These are phyloP conservation scores for Clonostachys rosea DNA, from an alignment of 2,329 filamentous ascomycete species.

Conservation along the genomic window DNA sequence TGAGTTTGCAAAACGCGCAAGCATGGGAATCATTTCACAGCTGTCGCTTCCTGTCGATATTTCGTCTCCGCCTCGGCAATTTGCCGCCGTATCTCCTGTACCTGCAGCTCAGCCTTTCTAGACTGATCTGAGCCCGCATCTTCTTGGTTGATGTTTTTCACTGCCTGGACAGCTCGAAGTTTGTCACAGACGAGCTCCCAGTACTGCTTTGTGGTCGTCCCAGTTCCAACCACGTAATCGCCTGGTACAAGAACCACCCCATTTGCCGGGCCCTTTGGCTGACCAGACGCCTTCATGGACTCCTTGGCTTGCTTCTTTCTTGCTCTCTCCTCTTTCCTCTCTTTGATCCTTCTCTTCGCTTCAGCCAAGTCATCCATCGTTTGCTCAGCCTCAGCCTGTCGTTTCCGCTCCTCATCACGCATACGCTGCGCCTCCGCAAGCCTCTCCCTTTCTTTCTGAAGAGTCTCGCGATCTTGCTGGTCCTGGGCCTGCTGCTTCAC, in stretches of 20 bases:
- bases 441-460: constrained; percentile 29
- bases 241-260: constrained; percentile 27
- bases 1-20: too few species aligned
- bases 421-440: constrained; percentile 28
- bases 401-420: constrained; percentile 26
- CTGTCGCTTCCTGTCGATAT: constrained; percentile 17
- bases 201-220: constrained; percentile 22
- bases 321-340: constrained; percentile 34
- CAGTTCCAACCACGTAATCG: constrained; percentile 21
- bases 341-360: constrained; percentile 26
- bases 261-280: constrained; percentile 19
- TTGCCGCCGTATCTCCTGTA: constrained; percentile 20
- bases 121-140: constrained; percentile 15
- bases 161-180: constrained; percentile 28
- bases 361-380: constrained; percentile 31
- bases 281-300: constrained; percentile 17
- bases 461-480: constrained; percentile 21
- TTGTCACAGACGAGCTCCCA: constrained; percentile 36
- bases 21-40: too few species aligned
- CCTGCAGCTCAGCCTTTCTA: constrained; percentile 17
- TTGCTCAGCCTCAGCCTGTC: constrained; percentile 28
- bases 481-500: constrained; percentile 47
- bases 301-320: constrained; percentile 28
- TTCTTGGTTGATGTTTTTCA: constrained; percentile 20
- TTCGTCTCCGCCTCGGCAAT: constrained; percentile 30